Conservation (phyloP, 192 early-diverging fungal species). For the Phlyctochytrium bullatum region DNA sequence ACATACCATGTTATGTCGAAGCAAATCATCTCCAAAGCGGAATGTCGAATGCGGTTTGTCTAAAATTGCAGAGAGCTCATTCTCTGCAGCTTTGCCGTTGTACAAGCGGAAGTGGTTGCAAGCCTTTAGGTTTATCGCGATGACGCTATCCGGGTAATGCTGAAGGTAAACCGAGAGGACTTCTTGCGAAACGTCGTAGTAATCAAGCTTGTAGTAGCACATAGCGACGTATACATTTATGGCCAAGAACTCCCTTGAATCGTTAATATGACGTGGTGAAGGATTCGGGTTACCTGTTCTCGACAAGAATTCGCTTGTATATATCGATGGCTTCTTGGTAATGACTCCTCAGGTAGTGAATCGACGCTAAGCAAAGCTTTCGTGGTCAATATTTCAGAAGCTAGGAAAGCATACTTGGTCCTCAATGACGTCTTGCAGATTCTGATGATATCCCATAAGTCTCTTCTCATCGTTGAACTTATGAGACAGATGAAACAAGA, state of each 20-base stretch:
- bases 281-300: constrained; percentile 40
- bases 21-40: constrained; percentile 57
- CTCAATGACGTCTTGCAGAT: constrained; percentile 61
- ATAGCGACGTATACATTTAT: constrained; percentile 64
- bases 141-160: constrained; percentile 55
- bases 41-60: constrained; percentile 45
- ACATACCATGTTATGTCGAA: constrained; percentile 39
- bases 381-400: background rate
- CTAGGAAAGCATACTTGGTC: constrained; percentile 43
- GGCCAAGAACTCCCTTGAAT: constrained; percentile 48
- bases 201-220: constrained; percentile 68
- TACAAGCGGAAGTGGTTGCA: constrained; percentile 65
- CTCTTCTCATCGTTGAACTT: constrained; percentile 67
- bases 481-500: constrained; percentile 60
- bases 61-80: constrained; percentile 48
- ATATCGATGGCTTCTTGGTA: constrained; percentile 68
- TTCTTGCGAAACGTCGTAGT: constrained; percentile 66
- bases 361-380: constrained; percentile 53
- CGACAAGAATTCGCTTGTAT: constrained; percentile 60
- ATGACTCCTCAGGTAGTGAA: constrained; percentile 61
- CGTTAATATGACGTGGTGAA: constrained; percentile 15
- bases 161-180: constrained; percentile 58
- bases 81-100: constrained; percentile 62
- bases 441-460: constrained; percentile 62
- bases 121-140: constrained; percentile 58